Base-by-base conservation (phyloP, 2,329 filamentous ascomycete genomes). In the Penicillium sp. region DNA sequence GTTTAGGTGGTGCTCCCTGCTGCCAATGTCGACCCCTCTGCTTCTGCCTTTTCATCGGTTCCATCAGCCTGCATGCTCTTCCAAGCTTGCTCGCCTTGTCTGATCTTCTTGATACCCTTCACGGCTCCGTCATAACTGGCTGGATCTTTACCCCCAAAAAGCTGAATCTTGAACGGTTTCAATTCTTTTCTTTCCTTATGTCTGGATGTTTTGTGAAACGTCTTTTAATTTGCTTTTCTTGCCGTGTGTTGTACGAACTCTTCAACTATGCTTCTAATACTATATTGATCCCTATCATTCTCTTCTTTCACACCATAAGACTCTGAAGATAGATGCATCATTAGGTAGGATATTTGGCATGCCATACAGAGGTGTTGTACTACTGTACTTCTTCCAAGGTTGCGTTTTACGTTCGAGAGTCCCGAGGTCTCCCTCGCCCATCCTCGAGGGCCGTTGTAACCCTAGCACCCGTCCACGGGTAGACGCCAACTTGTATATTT, bases 51-150 rank as follows among this genome's bases (percentile, higher is more conserved):
- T 45, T 52, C 48, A 40, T 45, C 45, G 38, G 31, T 53, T 41
- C 21, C 34, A 36, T 21, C 34, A 24, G 46, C 40, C 32, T 45
- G 22, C 21, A 5, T 40, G 41, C 32, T 50, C 29, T 29, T 32
- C 40, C 43, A 18, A 46, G 43, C 24, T 55, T 58, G 58, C 65
- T 62, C 57, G 60, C 31, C 59, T 64, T 59, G 53, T 53, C 55
- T 66, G 63, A 64, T 66, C 67, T 67, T 67, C 67, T 70, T 72
- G 69, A 72, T 72, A 72, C 70, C 70, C 70, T 70, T 71, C 67
- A 64, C 64, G 60, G 67, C 58, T 68, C 63, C 45, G 60, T 65
- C 63, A 61, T 67, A 48, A 60, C 56, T 70, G 67, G 66, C 67
- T 68, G 67, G 66, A 67, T 55, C 45, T 53, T 53, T 48, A 16